These are phyloP conservation scores for Xylaria digitata DNA, from an alignment of 2,329 filamentous ascomycete genomes.

Conservation along the genomic window DNA sequence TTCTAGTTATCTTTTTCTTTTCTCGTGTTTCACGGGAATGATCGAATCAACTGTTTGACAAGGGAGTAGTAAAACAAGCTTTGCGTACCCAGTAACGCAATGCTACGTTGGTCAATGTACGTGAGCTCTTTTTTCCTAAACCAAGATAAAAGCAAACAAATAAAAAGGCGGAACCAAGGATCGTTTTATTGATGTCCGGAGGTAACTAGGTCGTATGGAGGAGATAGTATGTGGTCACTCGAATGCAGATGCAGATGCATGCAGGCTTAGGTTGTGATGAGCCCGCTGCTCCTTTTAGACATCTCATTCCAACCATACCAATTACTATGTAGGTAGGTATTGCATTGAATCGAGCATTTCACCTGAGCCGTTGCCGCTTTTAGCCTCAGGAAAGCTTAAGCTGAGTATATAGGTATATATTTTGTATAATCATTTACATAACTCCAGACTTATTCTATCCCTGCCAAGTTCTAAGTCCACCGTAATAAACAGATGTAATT, in stretches of 20 bases:
- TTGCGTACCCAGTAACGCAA: not conserved
- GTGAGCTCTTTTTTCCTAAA: not conserved
- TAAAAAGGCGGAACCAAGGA: not conserved
- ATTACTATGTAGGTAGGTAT: not conserved
- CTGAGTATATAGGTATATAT: no score
- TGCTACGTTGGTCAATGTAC: not conserved
- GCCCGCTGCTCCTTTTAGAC: constrained; percentile 8
- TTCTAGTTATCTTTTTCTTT: not conserved
- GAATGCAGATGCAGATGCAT: constrained; percentile 26
- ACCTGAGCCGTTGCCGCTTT: no score
- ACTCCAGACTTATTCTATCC: no score
- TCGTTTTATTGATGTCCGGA: not conserved
- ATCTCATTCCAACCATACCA: constrained; percentile 1
- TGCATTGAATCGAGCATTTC: not conserved
- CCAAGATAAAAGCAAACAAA: not conserved
- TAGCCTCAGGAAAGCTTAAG: no score
- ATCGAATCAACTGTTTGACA: not conserved
- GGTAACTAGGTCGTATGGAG: constrained; percentile 1
- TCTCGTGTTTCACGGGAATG: not conserved
- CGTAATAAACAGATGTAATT: no score
- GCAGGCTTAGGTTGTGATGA: constrained; percentile 19
- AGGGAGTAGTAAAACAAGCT: not conserved
- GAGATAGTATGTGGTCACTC: constrained; percentile 6
- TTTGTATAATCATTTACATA: no score
- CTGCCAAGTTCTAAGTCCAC: no score